Percentiles rank a stretch among this genome's conserved stretches.
Evolutionary conservation across 371 early-diverging fungal species (phyloP).

Genomic region (Sporodiniella umbellata): DNA sequence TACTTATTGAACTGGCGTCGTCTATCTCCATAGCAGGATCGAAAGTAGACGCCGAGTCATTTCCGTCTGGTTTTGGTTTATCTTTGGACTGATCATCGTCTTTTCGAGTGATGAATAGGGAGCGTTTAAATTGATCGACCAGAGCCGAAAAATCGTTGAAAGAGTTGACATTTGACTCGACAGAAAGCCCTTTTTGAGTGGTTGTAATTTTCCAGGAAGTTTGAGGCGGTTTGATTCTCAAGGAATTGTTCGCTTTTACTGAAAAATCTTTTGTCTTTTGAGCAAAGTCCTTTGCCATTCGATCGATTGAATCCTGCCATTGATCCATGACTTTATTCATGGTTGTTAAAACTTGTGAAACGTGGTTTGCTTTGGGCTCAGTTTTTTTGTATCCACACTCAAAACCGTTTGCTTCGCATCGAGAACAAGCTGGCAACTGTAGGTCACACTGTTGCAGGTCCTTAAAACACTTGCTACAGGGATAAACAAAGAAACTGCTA

Average conservation of each 20-base stretch:
- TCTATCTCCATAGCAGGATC: constrained; percentile 2
- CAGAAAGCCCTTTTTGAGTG: constrained; percentile 24
- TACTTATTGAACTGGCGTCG: constrained; percentile 15
- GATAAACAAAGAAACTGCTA: constrained; percentile 31
- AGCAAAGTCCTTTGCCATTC: constrained; percentile 24
- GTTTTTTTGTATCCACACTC: constrained; percentile 29
- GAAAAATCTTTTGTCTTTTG: constrained; percentile 24
- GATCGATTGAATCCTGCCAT: constrained; percentile 31
- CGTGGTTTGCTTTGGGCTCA: constrained; percentile 41
- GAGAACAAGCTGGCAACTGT: constrained; percentile 29
- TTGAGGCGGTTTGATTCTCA: constrained; percentile 16
- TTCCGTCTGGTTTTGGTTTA: neutral
- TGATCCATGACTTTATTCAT: constrained; percentile 45
- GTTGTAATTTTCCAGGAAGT: constrained; percentile 30
- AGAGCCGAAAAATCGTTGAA: constrained; percentile 27
- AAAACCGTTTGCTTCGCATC: constrained; percentile 27
- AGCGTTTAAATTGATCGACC: constrained; percentile 32
- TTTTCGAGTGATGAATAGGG: constrained; percentile 5
- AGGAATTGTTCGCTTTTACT: constrained; percentile 4
- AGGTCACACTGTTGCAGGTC: constrained; percentile 43
- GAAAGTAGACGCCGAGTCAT: neutral
- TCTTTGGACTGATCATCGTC: neutral
- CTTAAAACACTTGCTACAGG: constrained; percentile 41
- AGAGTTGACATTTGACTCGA: constrained; percentile 35
- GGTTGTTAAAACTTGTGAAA: constrained; percentile 31